Conservation (phyloP, 2,329 filamentous ascomycete genomes). For the Domatiomyces globalis region DNA sequence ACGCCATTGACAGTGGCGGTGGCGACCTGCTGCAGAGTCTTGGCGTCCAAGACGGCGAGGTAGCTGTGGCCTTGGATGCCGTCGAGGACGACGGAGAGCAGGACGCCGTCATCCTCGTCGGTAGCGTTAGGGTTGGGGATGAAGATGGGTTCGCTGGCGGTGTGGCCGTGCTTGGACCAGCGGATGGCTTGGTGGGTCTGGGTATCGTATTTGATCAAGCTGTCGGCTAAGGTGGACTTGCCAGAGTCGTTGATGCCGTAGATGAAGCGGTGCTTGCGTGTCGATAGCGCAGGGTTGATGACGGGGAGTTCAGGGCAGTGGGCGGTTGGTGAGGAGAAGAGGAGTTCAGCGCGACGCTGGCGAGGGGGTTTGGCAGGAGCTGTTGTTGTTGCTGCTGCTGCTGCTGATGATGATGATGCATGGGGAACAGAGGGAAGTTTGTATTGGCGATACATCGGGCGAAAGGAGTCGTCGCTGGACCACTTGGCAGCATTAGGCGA, state of each 20-base stretch:
- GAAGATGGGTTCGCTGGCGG: constrained; percentile 42
- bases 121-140: constrained; percentile 28
- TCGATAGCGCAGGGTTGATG: constrained; percentile 34
- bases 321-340: constrained; percentile 19
- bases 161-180: constrained; percentile 37
- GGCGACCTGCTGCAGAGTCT: constrained; percentile 35
- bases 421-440: constrained; percentile 25
- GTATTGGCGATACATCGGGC: constrained; percentile 24
- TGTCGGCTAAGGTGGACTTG: constrained; percentile 37
- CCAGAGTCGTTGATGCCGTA: constrained; percentile 35
- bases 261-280: constrained; percentile 34
- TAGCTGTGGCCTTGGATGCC: constrained; percentile 38
- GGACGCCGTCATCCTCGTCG: constrained; percentile 39
- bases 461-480: constrained; percentile 23
- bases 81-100: constrained; percentile 41
- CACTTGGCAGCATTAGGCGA: constrained; percentile 34
- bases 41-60: constrained; percentile 38
- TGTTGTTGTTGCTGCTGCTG: background rate
- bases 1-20: constrained; percentile 36
- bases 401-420: background rate
- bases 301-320: constrained; percentile 35
- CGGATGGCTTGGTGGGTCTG: constrained; percentile 26
- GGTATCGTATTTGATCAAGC: constrained; percentile 40
- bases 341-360: constrained; percentile 1
- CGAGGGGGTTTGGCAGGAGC: background rate